Conservation (phyloP, 129 eudicot species). For the Solidago caesia region DNA sequence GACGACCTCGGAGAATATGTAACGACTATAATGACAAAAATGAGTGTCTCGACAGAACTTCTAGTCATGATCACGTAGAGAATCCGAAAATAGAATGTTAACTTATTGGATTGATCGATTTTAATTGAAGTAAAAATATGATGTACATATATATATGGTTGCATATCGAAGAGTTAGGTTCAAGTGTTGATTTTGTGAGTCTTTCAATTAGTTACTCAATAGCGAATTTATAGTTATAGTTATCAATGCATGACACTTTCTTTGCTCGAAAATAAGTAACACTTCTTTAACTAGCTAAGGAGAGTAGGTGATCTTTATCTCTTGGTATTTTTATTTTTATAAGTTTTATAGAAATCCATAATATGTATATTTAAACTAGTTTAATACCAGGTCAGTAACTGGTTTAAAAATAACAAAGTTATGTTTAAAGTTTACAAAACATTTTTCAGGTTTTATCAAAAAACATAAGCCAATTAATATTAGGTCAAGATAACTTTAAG, state of each 20-base stretch:
- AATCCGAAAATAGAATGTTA: neutral
- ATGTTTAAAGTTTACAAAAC: no score
- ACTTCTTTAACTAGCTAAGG: neutral
- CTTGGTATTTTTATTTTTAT: neutral
- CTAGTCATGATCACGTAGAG: conserved; percentile 11
- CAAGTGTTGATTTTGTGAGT: conserved; percentile 9
- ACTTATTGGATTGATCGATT: neutral
- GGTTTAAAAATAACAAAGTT: no score
- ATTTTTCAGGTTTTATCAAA: no score
- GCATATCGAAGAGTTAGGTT: conserved; percentile 5
- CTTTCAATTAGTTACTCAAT: neutral
- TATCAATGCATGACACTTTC: neutral
- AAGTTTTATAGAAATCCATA: neutral
- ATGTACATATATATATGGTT: neutral
- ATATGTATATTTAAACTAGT: no score
- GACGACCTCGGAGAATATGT: conserved; percentile 3
- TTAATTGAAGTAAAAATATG: neutral
- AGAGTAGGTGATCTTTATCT: neutral
- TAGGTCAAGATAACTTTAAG: no score
- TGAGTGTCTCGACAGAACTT: neutral
- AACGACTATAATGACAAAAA: neutral
- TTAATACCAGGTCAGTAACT: no score
- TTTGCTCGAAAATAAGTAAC: conserved; percentile 6
- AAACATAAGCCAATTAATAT: no score
- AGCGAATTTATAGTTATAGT: neutral